phyloP scores from a whole-genome alignment of 1,284 basidiomycete genomes.

The Earliella scabrosa region DNA sequence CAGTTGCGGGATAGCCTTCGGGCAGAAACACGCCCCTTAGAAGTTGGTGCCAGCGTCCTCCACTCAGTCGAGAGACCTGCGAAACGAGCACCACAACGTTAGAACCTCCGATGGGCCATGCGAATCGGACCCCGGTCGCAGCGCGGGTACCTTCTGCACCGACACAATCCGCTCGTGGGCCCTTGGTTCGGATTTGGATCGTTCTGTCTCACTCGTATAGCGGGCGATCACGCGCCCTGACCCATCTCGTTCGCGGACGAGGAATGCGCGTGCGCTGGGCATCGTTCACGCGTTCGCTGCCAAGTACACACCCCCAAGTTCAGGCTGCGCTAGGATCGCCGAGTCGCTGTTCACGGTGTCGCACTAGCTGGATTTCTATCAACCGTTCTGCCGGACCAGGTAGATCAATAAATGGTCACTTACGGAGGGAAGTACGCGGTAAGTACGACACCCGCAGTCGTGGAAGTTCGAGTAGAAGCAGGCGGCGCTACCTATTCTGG shows the following conservation, averaged over 20 bases:
- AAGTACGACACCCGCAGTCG: no score
- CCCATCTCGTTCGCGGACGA: slow-evolving; percentile 22
- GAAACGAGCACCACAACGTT: background rate
- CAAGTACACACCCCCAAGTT: no score
- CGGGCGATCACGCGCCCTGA: slow-evolving; percentile 21
- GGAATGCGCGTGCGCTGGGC: background rate
- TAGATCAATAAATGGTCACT: no score
- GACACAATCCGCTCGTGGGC: background rate
- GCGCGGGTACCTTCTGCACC: background rate
- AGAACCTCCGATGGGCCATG: background rate
- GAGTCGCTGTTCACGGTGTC: no score
- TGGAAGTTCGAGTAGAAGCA: no score
- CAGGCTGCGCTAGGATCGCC: no score
- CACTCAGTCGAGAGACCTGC: background rate
- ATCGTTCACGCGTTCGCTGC: no score
- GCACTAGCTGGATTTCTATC: no score
- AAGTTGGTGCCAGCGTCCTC: slow-evolving; percentile 21
- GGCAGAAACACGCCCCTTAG: slow-evolving; percentile 57
- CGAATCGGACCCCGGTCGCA: background rate
- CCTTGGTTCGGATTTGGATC: background rate
- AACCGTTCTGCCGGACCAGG: no score
- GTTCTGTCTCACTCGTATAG: slow-evolving; percentile 2
- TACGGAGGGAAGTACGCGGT: no score
- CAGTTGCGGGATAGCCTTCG: slow-evolving; percentile 60
- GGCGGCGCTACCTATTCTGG: no score